A percentile compares a stretch with the other conserved stretches of the same genome.
These are phyloP conservation scores for Houttuynia cordata DNA, from an alignment of 164 flowering plant genomes.

Conservation along the genomic window DNA sequence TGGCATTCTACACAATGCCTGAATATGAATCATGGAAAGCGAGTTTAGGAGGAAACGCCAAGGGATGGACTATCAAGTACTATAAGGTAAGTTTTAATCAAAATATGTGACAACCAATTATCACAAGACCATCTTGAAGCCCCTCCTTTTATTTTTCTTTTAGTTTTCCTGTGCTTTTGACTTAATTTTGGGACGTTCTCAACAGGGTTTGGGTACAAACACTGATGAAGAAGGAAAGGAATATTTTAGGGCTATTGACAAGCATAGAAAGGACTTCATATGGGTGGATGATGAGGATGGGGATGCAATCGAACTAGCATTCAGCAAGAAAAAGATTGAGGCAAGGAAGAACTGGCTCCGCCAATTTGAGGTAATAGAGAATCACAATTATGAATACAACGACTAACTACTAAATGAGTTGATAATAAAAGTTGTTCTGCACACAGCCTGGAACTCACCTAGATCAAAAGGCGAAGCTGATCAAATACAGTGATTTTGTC, in stretches of 20 bases:
- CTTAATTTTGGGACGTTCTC: too few species aligned
- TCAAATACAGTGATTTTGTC: constrained; percentile 81
- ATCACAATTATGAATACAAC: neutral
- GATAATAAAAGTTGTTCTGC: neutral
- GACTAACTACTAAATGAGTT: neutral
- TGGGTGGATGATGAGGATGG: constrained; percentile 81
- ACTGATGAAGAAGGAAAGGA: constrained; percentile 70
- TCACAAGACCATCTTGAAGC: neutral
- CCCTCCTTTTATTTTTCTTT: neutral
- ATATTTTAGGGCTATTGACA: constrained; percentile 49
- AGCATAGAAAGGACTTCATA: constrained; percentile 69
- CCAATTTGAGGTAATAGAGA: constrained; percentile 53
- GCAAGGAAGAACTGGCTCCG: constrained; percentile 94
- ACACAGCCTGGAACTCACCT: constrained; percentile 78
- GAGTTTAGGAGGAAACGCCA: constrained; percentile 44
- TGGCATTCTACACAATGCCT: constrained; percentile 77
- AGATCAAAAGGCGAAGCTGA: constrained; percentile 52
- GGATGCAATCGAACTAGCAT: constrained; percentile 87
- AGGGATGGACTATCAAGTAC: constrained; percentile 79
- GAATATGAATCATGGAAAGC: constrained; percentile 81
- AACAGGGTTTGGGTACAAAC: constrained; percentile 91
- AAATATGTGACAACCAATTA: neutral
- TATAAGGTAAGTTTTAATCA: constrained; percentile 68
- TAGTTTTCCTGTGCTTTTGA: neutral
- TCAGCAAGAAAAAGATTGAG: constrained; percentile 93